Evolutionary conservation across 345 rosid species (phyloP), one percentile per base, ranked within the genome.

Genomic region (Cochlearia excelsa): DNA sequence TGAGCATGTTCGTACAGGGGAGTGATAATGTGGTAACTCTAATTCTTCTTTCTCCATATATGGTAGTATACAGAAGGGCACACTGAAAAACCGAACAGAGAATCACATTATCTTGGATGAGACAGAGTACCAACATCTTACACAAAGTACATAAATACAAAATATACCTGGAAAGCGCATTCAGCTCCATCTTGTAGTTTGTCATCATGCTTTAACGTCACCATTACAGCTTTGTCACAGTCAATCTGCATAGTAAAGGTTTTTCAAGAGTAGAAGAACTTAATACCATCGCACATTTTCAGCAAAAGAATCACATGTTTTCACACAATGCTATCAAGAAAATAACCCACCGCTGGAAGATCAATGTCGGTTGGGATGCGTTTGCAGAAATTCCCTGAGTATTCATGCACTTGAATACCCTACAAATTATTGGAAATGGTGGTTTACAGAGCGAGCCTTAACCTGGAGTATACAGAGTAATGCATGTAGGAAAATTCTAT

Each of bases 351-450:
- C 64, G 64, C 70, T 42, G 70, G 70, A 26, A 66, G 52, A 67
- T 67, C 71, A 30, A 67, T 67, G 31, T 67, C 71, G 46, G 71
- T 67, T 28, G 99, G 99, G 71, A 93, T 87, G 69, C 92, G 94
- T 71, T 79, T 93, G 72, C 99, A 90, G 74, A 93, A 93, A 80
- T 87, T 93, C 57, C 99, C 97, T 55, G 80, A 70, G 75, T 93
- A 90, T 33, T 93, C 94, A 63, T 87, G 90, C 70, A 93, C 94
- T 93, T 93, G 95, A 76, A 93, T 85, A 51, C 99, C 99, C 97
- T 93, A 68, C 44, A 73, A 16, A 68, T 49, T 28, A 51, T 57
- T 9, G 4, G 54, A 35, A 51, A 33, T 26, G 37, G 60, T 57
- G 43, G 31, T 41, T 38, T 40, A 45, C 39, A 51, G 46, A 52